Evolutionary conservation across 2,329 filamentous ascomycete species (phyloP).

Genomic region (Trichoderma koningii): DNA sequence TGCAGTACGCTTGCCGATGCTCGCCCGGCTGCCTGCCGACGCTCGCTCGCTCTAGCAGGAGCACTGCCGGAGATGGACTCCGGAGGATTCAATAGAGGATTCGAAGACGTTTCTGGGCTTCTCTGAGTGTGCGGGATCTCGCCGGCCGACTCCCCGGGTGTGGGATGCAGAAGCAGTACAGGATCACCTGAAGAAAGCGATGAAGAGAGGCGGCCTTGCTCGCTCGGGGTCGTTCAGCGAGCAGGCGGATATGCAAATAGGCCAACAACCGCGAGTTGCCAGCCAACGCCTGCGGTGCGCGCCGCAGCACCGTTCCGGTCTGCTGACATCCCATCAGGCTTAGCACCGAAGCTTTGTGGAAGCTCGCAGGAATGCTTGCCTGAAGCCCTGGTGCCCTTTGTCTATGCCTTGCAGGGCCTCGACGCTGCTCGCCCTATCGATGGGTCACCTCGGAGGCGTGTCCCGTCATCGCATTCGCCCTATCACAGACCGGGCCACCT

Average conservation of each 20-base stretch:
- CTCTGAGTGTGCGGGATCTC: neutral
- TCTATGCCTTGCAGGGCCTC: slow-evolving; percentile 19
- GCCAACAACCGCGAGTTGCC: neutral
- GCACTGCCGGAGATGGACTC: neutral
- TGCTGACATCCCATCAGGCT: slow-evolving; percentile 20
- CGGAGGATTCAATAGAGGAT: slow-evolving; percentile 6
- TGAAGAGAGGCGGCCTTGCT: slow-evolving; percentile 4
- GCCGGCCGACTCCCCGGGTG: slow-evolving; percentile 10
- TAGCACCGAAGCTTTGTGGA: slow-evolving; percentile 10
- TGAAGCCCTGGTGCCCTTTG: neutral
- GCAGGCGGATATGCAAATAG: neutral
- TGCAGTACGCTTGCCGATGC: neutral
- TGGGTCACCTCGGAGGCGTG: slow-evolving; percentile 10
- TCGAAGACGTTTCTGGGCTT: neutral
- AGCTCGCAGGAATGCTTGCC: slow-evolving; percentile 15
- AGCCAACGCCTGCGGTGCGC: neutral
- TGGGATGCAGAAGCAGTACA: neutral
- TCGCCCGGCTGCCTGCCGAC: slow-evolving; percentile 10
- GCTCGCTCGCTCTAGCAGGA: neutral
- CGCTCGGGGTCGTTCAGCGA: neutral
- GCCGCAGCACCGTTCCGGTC: slow-evolving; percentile 12
- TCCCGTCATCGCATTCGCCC: neutral
- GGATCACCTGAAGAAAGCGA: neutral
- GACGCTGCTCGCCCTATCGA: slow-evolving; percentile 6
- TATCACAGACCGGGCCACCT: slow-evolving; percentile 2